phyloP scores from a whole-genome alignment of 768 basidiomycete genomes.

The Peribolospora baueri region DNA sequence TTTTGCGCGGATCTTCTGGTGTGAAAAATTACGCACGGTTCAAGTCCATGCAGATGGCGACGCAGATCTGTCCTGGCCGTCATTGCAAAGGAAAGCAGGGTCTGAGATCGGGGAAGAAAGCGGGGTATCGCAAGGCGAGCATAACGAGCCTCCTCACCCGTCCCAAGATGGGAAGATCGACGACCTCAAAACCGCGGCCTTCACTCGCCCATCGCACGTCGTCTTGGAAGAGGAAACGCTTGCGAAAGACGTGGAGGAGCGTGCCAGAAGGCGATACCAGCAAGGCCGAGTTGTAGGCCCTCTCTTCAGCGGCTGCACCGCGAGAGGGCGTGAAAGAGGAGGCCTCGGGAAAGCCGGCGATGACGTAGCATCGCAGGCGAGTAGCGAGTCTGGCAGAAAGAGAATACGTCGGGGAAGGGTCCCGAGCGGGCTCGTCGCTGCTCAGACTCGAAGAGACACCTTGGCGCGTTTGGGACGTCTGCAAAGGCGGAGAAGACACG shows the following conservation, averaged over 20 bases:
- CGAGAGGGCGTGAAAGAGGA: not conserved
- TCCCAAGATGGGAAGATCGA: conserved; percentile 5
- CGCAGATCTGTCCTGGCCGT: not conserved
- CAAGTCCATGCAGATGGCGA: conserved; percentile 14
- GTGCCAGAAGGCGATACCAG: not conserved
- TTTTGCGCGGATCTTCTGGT: too few species aligned
- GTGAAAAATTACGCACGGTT: not conserved
- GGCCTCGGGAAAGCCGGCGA: conserved; percentile 8
- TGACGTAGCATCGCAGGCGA: conserved; percentile 7
- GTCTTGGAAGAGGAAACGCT: conserved; percentile 11
- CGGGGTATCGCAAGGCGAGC: not conserved
- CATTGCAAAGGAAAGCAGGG: not conserved
- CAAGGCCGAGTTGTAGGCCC: not conserved
- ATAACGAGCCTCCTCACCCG: too few species aligned
- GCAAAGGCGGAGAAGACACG: too few species aligned
- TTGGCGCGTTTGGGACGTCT: too few species aligned
- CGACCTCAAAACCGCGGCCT: conserved; percentile 1
- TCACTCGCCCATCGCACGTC: conserved; percentile 11
- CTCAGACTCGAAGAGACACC: too few species aligned
- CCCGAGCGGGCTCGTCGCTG: too few species aligned
- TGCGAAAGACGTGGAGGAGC: conserved; percentile 4
- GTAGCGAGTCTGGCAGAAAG: not conserved
- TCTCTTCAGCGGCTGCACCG: not conserved
- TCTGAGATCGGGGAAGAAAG: not conserved
- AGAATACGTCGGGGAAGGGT: too few species aligned